phyloP scores from a whole-genome alignment of 805 yeast genomes.

The Candida railenensis region DNA sequence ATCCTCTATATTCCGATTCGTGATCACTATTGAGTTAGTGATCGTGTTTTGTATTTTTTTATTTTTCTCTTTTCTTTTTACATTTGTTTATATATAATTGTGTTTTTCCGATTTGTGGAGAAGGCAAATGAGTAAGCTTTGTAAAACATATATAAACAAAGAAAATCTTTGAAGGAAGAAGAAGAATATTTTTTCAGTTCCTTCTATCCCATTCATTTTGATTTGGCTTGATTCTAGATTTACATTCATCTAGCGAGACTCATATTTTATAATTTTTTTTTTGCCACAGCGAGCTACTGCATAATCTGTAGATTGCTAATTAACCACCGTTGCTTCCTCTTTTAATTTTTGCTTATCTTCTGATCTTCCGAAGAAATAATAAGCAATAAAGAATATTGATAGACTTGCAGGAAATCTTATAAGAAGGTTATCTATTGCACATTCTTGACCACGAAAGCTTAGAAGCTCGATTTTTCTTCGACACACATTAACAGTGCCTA shows the following conservation, averaged over 20 bases:
- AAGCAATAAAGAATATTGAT: too few species aligned
- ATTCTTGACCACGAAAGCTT: too few species aligned
- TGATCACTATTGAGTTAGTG: neutral
- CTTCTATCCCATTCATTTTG: too few species aligned
- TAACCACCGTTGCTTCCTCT: neutral
- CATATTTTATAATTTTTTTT: neutral
- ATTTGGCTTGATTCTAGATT: neutral
- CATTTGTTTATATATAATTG: neutral
- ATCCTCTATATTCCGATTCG: neutral
- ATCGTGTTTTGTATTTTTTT: neutral
- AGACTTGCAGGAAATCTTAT: too few species aligned
- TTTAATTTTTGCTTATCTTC: too few species aligned
- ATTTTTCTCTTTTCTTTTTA: neutral
- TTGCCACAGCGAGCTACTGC: slow-evolving; percentile 1
- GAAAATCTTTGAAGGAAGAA: neutral
- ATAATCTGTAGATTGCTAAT: neutral
- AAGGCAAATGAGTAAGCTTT: neutral
- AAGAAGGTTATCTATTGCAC: too few species aligned
- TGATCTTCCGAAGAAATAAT: too few species aligned
- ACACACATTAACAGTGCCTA: neutral
- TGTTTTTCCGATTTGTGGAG: slow-evolving; percentile 6
- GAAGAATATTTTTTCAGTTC: neutral
- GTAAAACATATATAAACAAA: neutral
- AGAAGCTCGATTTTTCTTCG: too few species aligned
- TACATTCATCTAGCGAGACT: neutral